phyloP scores from a whole-genome alignment of 306 rosid genomes.

The Coriaria nepalensis region DNA sequence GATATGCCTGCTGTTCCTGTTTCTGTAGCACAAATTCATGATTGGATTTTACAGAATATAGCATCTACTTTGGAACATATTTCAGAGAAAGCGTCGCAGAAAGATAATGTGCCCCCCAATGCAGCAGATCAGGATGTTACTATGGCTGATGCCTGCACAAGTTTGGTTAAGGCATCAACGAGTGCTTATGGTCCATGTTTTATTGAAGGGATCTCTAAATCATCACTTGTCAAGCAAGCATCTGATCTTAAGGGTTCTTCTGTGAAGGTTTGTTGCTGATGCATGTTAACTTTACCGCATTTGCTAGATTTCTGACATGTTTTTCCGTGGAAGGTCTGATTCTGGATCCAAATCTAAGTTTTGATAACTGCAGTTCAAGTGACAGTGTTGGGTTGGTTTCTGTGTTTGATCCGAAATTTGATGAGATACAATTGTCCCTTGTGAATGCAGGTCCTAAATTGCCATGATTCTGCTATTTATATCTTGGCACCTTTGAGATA shows the following conservation, averaged over 20 bases:
- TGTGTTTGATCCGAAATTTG: conserved; percentile 2
- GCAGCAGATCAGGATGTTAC: conserved; percentile 85
- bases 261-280: conserved; percentile 60
- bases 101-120: conserved; percentile 71
- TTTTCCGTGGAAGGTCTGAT: neutral
- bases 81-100: conserved; percentile 65
- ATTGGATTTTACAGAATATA: conserved; percentile 73
- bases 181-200: conserved; percentile 62
- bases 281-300: neutral
- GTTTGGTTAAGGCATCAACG: conserved; percentile 41
- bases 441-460: conserved; percentile 68
- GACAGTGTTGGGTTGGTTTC: neutral
- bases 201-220: conserved; percentile 88
- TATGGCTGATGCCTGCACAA: conserved; percentile 79
- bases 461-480: conserved; percentile 74
- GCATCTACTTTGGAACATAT: conserved; percentile 71
- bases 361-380: neutral
- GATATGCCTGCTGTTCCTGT: conserved; percentile 98
- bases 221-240: conserved; percentile 74
- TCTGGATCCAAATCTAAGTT: conserved; percentile 1
- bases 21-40: conserved; percentile 78
- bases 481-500: conserved; percentile 86
- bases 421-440: neutral
- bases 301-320: too few species aligned
- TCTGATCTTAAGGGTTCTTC: conserved; percentile 83